Evolutionary conservation across 345 rosid species (phyloP).

Genomic region (Acer campestre): DNA sequence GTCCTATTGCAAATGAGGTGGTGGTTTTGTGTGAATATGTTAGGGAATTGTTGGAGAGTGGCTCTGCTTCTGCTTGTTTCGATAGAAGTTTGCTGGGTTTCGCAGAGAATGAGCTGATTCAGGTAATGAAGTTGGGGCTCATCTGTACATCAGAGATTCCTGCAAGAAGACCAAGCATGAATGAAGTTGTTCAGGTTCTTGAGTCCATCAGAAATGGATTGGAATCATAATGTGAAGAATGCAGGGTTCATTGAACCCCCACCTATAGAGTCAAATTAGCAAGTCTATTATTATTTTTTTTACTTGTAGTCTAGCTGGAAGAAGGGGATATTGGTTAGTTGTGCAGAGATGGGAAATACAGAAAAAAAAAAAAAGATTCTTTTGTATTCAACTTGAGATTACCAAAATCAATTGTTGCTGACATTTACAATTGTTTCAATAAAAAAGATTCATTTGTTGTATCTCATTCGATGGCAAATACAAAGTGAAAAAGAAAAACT

Average conservation of each 20-base stretch:
- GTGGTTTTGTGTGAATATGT: constrained; percentile 84
- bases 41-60: constrained; percentile 65
- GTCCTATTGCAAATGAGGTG: constrained; percentile 59
- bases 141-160: constrained; percentile 78
- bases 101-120: constrained; percentile 87
- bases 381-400: constrained; percentile 44
- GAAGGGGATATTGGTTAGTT: constrained; percentile 30
- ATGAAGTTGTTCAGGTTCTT: constrained; percentile 95
- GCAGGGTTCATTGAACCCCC: constrained; percentile 16
- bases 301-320: constrained; percentile 27
- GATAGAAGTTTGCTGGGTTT: constrained; percentile 74
- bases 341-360: constrained; percentile 29
- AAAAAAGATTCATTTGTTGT: constrained; percentile 45
- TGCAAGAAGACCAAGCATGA: constrained; percentile 92
- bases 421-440: constrained; percentile 36
- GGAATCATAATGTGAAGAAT: constrained; percentile 38
- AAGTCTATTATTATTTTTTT: not conserved
- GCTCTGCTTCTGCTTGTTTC: constrained; percentile 84
- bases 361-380: constrained; percentile 43
- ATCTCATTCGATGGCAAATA: constrained; percentile 5
- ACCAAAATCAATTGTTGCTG: constrained; percentile 27
- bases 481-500: not conserved
- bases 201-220: constrained; percentile 80
- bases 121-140: constrained; percentile 89
- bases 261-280: constrained; percentile 14